Evolutionary conservation across 2,329 filamentous ascomycete species (phyloP).

Genomic region (Sporothrix curviconia): DNA sequence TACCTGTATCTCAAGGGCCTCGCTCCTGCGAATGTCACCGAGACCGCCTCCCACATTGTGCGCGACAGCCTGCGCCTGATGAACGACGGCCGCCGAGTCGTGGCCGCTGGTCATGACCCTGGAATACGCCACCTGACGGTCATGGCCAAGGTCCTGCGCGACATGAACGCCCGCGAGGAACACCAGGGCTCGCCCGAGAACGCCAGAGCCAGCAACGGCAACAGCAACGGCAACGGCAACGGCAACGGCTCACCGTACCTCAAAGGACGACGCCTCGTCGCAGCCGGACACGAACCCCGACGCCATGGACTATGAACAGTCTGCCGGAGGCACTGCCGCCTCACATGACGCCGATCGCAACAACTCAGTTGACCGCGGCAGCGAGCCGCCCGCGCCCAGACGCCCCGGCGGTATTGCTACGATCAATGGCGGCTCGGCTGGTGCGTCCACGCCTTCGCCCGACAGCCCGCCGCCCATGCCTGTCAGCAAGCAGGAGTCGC

Average conservation of each 20-base stretch:
- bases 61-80: constrained; percentile 54
- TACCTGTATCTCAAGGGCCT: constrained; percentile 57
- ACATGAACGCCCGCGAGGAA: constrained; percentile 37
- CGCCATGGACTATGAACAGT: constrained; percentile 52
- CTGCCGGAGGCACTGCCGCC: constrained; percentile 30
- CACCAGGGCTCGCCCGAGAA: constrained; percentile 30
- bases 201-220: constrained; percentile 25
- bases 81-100: constrained; percentile 50
- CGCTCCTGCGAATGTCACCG: constrained; percentile 48
- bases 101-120: constrained; percentile 55
- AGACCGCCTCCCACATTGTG: constrained; percentile 52
- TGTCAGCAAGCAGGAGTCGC: constrained; percentile 28
- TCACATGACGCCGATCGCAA: constrained; percentile 21
- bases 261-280: constrained; percentile 50
- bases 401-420: constrained; percentile 51
- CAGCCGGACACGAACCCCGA: constrained; percentile 51
- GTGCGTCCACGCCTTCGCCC: constrained; percentile 40
- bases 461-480: constrained; percentile 33
- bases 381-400: constrained; percentile 46
- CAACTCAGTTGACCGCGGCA: constrained; percentile 41
- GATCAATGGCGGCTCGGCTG: constrained; percentile 51
- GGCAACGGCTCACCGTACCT: constrained; percentile 35
- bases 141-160: constrained; percentile 55
- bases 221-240: too few relatives aligned
- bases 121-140: constrained; percentile 54